These are phyloP conservation scores for Oxytropis ochrocephala DNA, from an alignment of 306 rosid species.

Conservation along the genomic window DNA sequence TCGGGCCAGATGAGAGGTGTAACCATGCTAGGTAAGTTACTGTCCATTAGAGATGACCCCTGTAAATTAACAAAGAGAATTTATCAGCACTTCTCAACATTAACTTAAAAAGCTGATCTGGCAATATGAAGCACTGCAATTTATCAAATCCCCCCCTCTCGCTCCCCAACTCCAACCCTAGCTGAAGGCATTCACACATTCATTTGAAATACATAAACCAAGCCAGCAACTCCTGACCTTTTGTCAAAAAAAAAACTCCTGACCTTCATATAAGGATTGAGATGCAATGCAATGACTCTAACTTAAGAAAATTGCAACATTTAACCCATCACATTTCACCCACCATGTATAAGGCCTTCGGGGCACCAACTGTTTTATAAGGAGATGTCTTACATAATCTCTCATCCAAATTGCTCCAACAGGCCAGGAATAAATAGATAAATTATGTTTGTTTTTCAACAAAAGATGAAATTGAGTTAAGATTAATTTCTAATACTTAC, in stretches of 20 bases:
- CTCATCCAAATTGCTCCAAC: slow-evolving; percentile 12
- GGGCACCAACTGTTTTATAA: neutral
- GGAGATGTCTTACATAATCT: neutral
- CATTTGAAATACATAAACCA: slow-evolving; percentile 11
- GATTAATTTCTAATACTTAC: slow-evolving; percentile 42
- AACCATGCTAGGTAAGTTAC: slow-evolving; percentile 51
- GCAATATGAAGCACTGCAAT: neutral
- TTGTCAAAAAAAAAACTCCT: too few species aligned
- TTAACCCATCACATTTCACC: slow-evolving; percentile 1
- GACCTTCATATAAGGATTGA: neutral
- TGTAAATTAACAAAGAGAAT: slow-evolving; percentile 31
- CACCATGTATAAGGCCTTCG: neutral
- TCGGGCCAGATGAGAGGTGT: slow-evolving; percentile 69
- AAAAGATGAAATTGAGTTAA: neutral
- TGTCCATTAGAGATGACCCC: slow-evolving; percentile 53
- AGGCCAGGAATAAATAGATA: neutral
- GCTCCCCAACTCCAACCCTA: neutral
- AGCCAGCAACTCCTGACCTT: neutral
- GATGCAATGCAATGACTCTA: neutral
- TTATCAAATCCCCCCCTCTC: neutral
- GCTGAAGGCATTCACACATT: neutral
- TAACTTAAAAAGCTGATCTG: neutral
- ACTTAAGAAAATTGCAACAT: neutral
- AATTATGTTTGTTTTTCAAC: neutral
- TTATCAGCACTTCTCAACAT: neutral